Conservation (phyloP, 768 basidiomycete genomes). For the Trametes maxima region DNA sequence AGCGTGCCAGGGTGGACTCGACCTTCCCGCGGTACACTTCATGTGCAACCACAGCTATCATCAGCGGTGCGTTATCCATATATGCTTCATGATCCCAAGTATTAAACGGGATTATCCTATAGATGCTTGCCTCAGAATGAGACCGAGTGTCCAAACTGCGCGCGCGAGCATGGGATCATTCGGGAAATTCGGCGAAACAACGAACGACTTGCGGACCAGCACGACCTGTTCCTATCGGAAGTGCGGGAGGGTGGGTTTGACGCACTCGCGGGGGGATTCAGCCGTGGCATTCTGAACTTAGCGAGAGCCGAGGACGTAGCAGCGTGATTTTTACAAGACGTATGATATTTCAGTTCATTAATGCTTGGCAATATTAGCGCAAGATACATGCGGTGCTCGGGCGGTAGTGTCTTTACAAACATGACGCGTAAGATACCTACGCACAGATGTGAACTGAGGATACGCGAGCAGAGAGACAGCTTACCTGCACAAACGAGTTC, state of each 20-base stretch:
- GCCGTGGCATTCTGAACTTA: conserved; percentile 59
- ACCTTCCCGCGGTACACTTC: conserved; percentile 92
- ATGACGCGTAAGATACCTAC: too few species aligned
- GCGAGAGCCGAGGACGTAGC: conserved; percentile 30
- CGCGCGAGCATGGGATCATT: conserved; percentile 83
- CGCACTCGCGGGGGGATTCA: conserved; percentile 70
- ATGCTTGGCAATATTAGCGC: too few species aligned
- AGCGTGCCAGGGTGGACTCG: conserved; percentile 84
- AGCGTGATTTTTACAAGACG: conserved; percentile 13
- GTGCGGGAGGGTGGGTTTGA: conserved; percentile 71
- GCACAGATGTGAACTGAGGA: too few species aligned
- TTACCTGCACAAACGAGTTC: too few species aligned
- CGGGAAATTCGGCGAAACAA: conserved; percentile 90
- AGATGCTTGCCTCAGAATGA: conserved; percentile 92
- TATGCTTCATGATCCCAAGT: not conserved
- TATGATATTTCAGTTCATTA: too few species aligned
- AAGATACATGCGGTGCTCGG: too few species aligned
- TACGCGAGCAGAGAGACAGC: too few species aligned
- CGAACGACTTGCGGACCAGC: conserved; percentile 78
- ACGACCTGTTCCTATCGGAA: conserved; percentile 77
- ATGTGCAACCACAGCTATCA: conserved; percentile 99
- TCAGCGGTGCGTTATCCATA: conserved; percentile 60
- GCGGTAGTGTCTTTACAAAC: too few species aligned
- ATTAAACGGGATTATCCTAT: not conserved
- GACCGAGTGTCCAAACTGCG: conserved; percentile 88